Evolutionary conservation across 345 rosid genomes (phyloP).

Genomic region (Populus simonii): DNA sequence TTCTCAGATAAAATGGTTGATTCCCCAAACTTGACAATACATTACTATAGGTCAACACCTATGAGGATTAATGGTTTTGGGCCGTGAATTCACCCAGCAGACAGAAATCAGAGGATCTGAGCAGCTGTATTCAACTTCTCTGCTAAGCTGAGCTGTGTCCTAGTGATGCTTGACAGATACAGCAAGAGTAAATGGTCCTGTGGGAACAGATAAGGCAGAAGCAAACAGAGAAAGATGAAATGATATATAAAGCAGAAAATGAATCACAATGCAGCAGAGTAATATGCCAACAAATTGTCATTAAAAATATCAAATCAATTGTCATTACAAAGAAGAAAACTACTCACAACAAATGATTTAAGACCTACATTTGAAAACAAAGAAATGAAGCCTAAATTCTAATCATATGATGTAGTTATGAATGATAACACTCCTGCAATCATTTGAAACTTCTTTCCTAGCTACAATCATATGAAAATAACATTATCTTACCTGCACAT

Average conservation of each 20-base stretch:
- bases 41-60: neutral
- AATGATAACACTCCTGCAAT: neutral
- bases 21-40: neutral
- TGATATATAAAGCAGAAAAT: neutral
- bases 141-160: conserved; percentile 88
- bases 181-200: conserved; percentile 84
- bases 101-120: conserved; percentile 50
- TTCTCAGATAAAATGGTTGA: neutral
- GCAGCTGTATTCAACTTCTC: conserved; percentile 94
- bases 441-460: neutral
- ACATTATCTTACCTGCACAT: conserved; percentile 62
- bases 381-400: neutral
- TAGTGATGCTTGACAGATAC: conserved; percentile 81
- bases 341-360: too few relatives aligned
- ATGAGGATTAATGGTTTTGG: neutral
- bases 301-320: neutral
- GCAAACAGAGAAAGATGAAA: neutral
- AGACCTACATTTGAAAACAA: neutral
- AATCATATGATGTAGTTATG: neutral
- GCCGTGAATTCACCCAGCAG: neutral
- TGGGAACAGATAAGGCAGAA: neutral
- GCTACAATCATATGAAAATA: neutral
- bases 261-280: neutral
- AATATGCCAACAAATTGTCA: neutral
- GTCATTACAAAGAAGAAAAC: too few relatives aligned